Percentiles rank a stretch among this genome's conserved stretches.
These are phyloP conservation scores for Phaeophleospora eucalypticola DNA, from an alignment of 2,329 filamentous ascomycete species.

Conservation along the genomic window DNA sequence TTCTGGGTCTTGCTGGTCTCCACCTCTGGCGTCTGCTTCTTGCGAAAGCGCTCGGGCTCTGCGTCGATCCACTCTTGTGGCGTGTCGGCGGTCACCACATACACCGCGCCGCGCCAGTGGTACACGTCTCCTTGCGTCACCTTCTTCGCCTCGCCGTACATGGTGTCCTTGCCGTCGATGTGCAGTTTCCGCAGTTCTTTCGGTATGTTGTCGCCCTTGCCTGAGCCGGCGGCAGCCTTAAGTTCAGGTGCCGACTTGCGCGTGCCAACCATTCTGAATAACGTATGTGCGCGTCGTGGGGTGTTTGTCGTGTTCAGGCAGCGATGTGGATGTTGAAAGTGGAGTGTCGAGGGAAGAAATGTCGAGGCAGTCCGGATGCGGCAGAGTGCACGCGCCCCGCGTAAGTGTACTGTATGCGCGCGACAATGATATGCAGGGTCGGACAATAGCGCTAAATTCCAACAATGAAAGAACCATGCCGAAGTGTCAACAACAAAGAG, in stretches of 20 bases:
- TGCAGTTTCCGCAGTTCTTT: slow-evolving; percentile 9
- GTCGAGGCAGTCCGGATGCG: not conserved
- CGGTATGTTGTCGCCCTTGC: slow-evolving; percentile 1
- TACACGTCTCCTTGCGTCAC: slow-evolving; percentile 5
- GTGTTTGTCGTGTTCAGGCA: no score
- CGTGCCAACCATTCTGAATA: not conserved
- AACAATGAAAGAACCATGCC: no score
- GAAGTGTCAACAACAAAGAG: no score
- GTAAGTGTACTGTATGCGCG: not conserved
- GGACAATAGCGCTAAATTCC: not conserved
- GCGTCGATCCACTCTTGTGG: slow-evolving; percentile 19
- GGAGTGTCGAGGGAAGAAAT: not conserved
- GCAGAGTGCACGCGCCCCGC: not conserved
- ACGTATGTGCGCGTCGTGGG: not conserved
- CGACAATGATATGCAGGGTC: not conserved
- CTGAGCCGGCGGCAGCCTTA: not conserved
- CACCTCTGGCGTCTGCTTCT: no score
- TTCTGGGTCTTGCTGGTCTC: slow-evolving; percentile 3
- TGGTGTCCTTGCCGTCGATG: slow-evolving; percentile 14
- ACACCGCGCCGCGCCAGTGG: slow-evolving; percentile 17
- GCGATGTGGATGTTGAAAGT: not conserved
- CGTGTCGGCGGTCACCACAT: slow-evolving; percentile 18
- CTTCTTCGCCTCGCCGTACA: slow-evolving; percentile 10
- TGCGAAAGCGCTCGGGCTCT: slow-evolving; percentile 6
- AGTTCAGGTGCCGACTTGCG: not conserved